Evolutionary conservation across 495 filamentous ascomycete species (phyloP).

Genomic region (Penicillium tannophilum): DNA sequence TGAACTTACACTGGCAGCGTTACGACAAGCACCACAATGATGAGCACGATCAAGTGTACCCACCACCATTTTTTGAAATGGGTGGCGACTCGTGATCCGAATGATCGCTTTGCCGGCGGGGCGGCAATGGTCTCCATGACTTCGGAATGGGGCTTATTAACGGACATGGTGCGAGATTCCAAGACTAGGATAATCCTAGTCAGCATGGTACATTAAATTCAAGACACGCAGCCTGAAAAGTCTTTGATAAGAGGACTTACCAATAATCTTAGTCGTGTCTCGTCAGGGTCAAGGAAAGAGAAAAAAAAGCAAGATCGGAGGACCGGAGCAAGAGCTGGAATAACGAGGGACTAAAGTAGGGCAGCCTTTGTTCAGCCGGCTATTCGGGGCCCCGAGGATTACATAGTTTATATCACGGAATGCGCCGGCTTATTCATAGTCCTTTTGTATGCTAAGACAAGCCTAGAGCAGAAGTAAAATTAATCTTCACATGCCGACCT

Average conservation of each 20-base stretch:
- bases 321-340: background rate
- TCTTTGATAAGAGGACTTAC: background rate
- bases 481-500: slow-evolving; percentile 1
- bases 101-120: slow-evolving; percentile 31
- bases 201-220: background rate
- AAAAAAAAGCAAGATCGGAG: background rate
- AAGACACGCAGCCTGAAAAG: too few relatives aligned
- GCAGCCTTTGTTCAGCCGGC: background rate
- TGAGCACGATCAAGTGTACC: slow-evolving; percentile 63
- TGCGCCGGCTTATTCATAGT: background rate
- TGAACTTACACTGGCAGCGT: slow-evolving; percentile 66
- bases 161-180: slow-evolving; percentile 30
- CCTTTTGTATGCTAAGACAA: background rate
- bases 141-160: slow-evolving; percentile 23
- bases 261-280: background rate
- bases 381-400: background rate
- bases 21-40: slow-evolving; percentile 60
- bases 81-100: slow-evolving; percentile 38
- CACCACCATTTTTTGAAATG: slow-evolving; percentile 71
- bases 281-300: background rate
- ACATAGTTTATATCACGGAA: background rate
- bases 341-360: background rate
- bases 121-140: slow-evolving; percentile 21
- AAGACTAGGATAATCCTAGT: background rate
- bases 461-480: background rate